Evolutionary conservation across 2,329 filamentous ascomycete genomes (phyloP).

Genomic region (Fusarium robinianum): DNA sequence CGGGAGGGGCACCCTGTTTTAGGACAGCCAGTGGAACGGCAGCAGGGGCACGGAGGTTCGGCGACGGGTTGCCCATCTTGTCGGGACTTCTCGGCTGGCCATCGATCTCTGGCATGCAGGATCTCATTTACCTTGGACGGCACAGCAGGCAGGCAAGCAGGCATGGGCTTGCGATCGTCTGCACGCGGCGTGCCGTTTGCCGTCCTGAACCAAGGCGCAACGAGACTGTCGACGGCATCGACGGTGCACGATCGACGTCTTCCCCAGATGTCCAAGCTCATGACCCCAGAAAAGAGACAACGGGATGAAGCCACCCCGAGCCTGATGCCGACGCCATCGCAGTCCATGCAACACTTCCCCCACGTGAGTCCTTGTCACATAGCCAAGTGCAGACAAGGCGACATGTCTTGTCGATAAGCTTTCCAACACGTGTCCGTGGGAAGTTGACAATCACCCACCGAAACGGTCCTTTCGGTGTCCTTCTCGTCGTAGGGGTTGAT

Average conservation of each 20-base stretch:
- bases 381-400: conserved; percentile 19
- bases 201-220: too few relatives aligned
- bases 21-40: not conserved
- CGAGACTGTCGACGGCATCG: too few relatives aligned
- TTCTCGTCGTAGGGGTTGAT: too few relatives aligned
- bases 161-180: too few relatives aligned
- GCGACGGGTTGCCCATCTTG: conserved; percentile 9
- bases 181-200: too few relatives aligned
- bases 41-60: conserved; percentile 13
- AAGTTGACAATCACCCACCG: conserved; percentile 13
- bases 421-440: conserved; percentile 12
- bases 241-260: not conserved
- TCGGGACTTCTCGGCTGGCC: conserved; percentile 29
- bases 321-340: too few relatives aligned
- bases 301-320: too few relatives aligned
- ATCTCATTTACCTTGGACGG: not conserved
- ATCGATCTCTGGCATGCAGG: conserved; percentile 11
- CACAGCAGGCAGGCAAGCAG: conserved; percentile 1
- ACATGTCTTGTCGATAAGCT: conserved; percentile 15
- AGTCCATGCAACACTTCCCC: not conserved
- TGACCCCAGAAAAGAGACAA: too few relatives aligned
- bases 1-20: too few relatives aligned
- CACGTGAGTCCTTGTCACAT: not conserved
- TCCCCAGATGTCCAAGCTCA: too few relatives aligned
- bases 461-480: conserved; percentile 16